Evolutionary conservation across 352 stramenopile genomes (phyloP).

Genomic region (Phytophthora pini): DNA sequence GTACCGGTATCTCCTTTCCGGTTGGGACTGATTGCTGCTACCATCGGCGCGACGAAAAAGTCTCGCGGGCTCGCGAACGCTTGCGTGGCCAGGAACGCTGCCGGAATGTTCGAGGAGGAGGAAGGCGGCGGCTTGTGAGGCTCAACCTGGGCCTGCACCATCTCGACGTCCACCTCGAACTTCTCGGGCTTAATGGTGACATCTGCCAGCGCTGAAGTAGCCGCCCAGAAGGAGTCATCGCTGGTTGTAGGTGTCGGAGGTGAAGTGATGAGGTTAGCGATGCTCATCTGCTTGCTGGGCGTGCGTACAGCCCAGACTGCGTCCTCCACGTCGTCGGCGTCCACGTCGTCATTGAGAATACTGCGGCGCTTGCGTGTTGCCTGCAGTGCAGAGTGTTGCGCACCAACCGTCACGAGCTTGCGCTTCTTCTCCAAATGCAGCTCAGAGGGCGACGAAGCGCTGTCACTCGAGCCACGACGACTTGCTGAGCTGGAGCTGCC

Average conservation of each 20-base stretch:
- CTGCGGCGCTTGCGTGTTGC: constrained; percentile 30
- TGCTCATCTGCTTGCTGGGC: constrained; percentile 43
- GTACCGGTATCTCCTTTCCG: constrained; percentile 3
- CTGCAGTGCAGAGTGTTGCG: constrained; percentile 3
- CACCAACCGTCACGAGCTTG: constrained; percentile 26
- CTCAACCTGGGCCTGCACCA: background rate
- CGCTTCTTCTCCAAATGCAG: constrained; percentile 32
- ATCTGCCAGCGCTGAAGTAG: constrained; percentile 30
- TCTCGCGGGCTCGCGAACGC: constrained; percentile 53
- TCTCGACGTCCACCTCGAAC: constrained; percentile 20
- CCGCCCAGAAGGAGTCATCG: constrained; percentile 32
- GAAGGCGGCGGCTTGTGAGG: constrained; percentile 2
- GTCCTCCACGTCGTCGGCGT: constrained; percentile 28
- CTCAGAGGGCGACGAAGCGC: constrained; percentile 11
- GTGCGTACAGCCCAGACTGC: constrained; percentile 4
- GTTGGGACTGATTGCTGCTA: constrained; percentile 2
- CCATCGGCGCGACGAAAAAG: constrained; percentile 46
- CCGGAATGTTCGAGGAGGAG: constrained; percentile 43
- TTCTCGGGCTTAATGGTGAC: constrained; percentile 40
- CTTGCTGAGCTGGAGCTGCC: constrained; percentile 2
- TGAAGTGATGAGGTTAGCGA: constrained; percentile 48
- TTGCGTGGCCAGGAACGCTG: constrained; percentile 48
- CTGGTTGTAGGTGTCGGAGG: constrained; percentile 36
- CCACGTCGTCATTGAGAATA: constrained; percentile 31
- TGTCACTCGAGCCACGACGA: constrained; percentile 28